Evolutionary conservation across 1,284 basidiomycete genomes (phyloP).

Genomic region (Ganoderma sinense): DNA sequence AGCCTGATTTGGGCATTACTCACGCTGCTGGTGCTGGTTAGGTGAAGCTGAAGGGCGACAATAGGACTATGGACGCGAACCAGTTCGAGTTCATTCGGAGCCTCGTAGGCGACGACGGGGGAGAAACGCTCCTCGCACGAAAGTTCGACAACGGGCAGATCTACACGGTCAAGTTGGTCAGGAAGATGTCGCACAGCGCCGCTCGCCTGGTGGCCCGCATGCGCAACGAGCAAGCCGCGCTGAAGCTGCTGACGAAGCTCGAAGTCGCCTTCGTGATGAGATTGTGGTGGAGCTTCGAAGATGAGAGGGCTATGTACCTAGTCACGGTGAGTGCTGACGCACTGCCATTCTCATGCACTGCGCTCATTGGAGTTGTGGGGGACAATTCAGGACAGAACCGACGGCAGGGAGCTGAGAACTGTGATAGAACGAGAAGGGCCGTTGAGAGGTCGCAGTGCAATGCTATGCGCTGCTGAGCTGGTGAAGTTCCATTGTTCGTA

Average conservation of each 20-base stretch:
- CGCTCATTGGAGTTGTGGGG: not conserved
- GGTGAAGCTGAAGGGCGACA: not conserved
- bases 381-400: conserved; percentile 29
- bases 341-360: not conserved
- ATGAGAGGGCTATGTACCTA: conserved; percentile 66
- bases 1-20: not conserved
- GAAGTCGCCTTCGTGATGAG: conserved; percentile 67
- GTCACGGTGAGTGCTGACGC: conserved; percentile 50
- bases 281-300: conserved; percentile 72
- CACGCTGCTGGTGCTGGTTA: not conserved
- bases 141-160: conserved; percentile 41
- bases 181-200: conserved; percentile 59
- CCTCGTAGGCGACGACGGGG: conserved; percentile 13
- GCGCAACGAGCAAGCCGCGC: conserved; percentile 62
- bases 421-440: conserved; percentile 28
- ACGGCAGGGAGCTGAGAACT: conserved; percentile 26
- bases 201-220: conserved; percentile 48
- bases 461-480: conserved; percentile 35
- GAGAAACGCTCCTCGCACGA: conserved; percentile 29
- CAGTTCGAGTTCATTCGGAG: conserved; percentile 33
- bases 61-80: conserved; percentile 18
- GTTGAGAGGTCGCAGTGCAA: conserved; percentile 26
- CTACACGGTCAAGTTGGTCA: conserved; percentile 69
- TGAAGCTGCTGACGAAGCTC: conserved; percentile 59
- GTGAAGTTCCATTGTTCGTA: conserved; percentile 18